These are phyloP conservation scores for Populus hybrid DNA, from an alignment of 441 rosid species.

Conservation along the genomic window DNA sequence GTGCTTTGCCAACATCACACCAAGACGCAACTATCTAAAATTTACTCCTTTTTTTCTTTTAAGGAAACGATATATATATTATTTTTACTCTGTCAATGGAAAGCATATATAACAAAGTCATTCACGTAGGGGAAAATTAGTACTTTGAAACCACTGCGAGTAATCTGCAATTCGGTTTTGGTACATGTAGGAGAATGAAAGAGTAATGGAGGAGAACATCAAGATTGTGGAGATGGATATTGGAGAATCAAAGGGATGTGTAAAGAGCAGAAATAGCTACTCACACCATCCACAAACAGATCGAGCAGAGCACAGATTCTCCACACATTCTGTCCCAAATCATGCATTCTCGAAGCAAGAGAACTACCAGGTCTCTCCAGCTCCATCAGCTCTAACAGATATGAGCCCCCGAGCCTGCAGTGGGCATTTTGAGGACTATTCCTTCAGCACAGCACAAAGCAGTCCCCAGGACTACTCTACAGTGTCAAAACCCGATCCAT, in stretches of 20 bases:
- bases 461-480: conserved; percentile 70
- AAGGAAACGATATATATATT: background rate
- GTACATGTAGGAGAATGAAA: conserved; percentile 42
- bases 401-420: conserved; percentile 70
- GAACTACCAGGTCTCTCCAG: conserved; percentile 45
- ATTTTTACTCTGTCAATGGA: background rate
- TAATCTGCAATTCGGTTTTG: conserved; percentile 4
- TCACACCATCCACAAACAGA: conserved; percentile 29
- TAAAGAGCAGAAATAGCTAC: conserved; percentile 42
- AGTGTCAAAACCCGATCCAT: conserved; percentile 50
- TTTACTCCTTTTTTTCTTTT: background rate
- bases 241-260: conserved; percentile 37
- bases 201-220: conserved; percentile 58
- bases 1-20: background rate
- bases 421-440: conserved; percentile 67
- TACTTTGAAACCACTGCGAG: background rate
- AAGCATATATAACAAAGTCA: background rate
- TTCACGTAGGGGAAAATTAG: background rate
- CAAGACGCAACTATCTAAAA: background rate
- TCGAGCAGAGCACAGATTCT: conserved; percentile 32
- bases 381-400: conserved; percentile 62
- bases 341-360: conserved; percentile 32
- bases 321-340: conserved; percentile 25
- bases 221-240: conserved; percentile 84
- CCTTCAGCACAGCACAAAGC: conserved; percentile 51